Evolutionary conservation across 495 filamentous ascomycete genomes (phyloP), one percentile per base, ranked within the genome.

Genomic region (Talaromyces ruber): DNA sequence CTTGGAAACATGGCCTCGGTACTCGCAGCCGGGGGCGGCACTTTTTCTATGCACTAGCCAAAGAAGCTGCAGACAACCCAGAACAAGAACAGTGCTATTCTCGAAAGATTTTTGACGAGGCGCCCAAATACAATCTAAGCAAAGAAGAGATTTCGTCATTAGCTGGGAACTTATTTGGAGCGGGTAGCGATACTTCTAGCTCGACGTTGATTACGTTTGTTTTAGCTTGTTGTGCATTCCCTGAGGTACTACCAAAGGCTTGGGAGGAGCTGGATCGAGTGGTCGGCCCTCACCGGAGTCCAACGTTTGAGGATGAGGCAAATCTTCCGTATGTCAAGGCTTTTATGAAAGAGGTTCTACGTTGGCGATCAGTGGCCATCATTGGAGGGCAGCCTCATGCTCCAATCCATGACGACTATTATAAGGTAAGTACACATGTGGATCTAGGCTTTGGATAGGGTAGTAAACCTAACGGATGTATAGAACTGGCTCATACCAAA

Each of bases 351-450:
- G 76, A 79, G 60, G 64, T 67, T 16, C 60, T 71, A 12, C 71
- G 76, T 50, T 78, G 76, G 73, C 67, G 70, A 39, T 71, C 73
- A 0, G 65, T 76, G 2, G 53, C 61, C 1, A 14, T 28, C 5
- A 70, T 79, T 2, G 70, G 69, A 32, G 73, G 70, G 1, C 72
- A 86, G 53, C 83, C 85, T 1, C 86, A 87, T 65, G 73, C 76
- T 6, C 73, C 76, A 9, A 67, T 76, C 14, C 67, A 77, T 11
- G 84, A 85, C 60, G 82, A 86, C 63, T 71, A 79, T 43, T 81
- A 82, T 26, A 39, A 39, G 14, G 34, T n/a, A 6, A 39, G 14
- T n/a, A n/a, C n/a, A 39, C 0, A 14, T 39, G n/a, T n/a, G n/a
- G 34, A 39, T 2, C 14, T 16, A 2, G 0, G 12, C 16, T 39